A percentile compares a stretch with the other conserved stretches of the same genome.
phyloP scores from a whole-genome alignment of 2,329 filamentous ascomycete species.

The Penicillium sp. region DNA sequence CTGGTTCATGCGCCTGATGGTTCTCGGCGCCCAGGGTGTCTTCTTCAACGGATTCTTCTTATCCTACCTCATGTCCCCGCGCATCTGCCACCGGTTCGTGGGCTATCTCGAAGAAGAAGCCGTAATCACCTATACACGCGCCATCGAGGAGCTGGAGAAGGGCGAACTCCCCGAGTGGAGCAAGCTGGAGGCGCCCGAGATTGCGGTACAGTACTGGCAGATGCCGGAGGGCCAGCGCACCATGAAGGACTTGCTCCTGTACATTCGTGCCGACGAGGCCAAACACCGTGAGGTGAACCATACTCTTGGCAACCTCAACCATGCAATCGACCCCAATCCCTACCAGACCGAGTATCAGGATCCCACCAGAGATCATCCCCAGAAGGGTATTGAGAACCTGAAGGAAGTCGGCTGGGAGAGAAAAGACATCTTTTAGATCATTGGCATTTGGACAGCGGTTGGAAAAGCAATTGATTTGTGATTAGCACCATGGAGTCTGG shows the following conservation, averaged over 20 bases:
- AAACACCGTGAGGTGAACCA: conserved; percentile 95
- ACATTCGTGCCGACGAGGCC: conserved; percentile 86
- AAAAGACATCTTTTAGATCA: conserved; percentile 70
- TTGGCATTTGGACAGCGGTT: conserved; percentile 5
- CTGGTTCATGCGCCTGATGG: conserved; percentile 87
- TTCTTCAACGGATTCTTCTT: conserved; percentile 96
- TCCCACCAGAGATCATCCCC: conserved; percentile 62
- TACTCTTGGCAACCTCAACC: conserved; percentile 82
- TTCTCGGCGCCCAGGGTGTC: conserved; percentile 87
- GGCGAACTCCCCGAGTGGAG: conserved; percentile 83
- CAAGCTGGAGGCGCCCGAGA: conserved; percentile 74
- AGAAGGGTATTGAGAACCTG: conserved; percentile 63
- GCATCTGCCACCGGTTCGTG: conserved; percentile 90
- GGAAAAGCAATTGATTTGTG: not conserved
- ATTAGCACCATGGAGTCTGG: not conserved
- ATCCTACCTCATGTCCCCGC: conserved; percentile 79
- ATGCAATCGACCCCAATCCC: conserved; percentile 84
- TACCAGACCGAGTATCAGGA: conserved; percentile 83
- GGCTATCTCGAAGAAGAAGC: conserved; percentile 97
- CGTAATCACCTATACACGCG: conserved; percentile 89
- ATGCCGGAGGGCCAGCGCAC: conserved; percentile 80
- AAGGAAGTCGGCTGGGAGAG: conserved; percentile 77
- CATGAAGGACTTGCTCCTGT: conserved; percentile 83
- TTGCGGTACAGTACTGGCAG: conserved; percentile 88
- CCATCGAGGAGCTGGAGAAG: conserved; percentile 79